Evolutionary conservation across 208 protist genomes (phyloP), one percentile per base, ranked within the genome.

Genomic region (Trypanosoma congolense): DNA sequence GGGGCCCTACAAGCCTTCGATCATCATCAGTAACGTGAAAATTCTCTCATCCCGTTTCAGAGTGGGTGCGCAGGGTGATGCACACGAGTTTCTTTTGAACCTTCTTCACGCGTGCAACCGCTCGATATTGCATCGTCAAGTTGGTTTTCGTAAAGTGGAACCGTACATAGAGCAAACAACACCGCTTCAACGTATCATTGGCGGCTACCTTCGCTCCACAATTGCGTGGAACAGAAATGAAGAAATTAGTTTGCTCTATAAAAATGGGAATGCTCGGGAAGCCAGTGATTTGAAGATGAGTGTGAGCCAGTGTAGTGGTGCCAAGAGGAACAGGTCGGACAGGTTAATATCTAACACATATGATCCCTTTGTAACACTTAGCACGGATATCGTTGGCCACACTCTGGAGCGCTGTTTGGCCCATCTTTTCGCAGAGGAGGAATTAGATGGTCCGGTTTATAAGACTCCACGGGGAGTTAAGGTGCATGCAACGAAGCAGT

Each of bases 31-130:
- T 25, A 73, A 84, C 61, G 56, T 95, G 0, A 72, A 72, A 9
- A 41, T 69, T 9, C 69, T 95, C 21, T 92, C 75, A 25, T 73
- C 71, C 44, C 83, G 83, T 59, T 91, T 96, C 55, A 58, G 51
- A 3, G 57, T 90, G 36, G 91, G 91, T n/a, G 56, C 65, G 18
- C 91, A 96, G 65, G 75, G 83, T 59, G 91, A 96, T 60, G 91
- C 91, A 18, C 91, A 96, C 52, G 91, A 96, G 73, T 96, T 96
- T 61, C 65, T 75, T 18, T 60, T 91, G 56, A 71, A 93, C 28
- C 71, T 95, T 6, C 70, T 96, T 26, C 73, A 82, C 51, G 70
- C 83, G 2, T 90, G 80, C 24, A 77, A 95, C 57, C 56, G 68
- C 21, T 89, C 89, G 0, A 67, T 95, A 36, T 65, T 95, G 42